phyloP scores from a whole-genome alignment of 2,329 filamentous ascomycete species.

The Aspergillus uvarum region DNA sequence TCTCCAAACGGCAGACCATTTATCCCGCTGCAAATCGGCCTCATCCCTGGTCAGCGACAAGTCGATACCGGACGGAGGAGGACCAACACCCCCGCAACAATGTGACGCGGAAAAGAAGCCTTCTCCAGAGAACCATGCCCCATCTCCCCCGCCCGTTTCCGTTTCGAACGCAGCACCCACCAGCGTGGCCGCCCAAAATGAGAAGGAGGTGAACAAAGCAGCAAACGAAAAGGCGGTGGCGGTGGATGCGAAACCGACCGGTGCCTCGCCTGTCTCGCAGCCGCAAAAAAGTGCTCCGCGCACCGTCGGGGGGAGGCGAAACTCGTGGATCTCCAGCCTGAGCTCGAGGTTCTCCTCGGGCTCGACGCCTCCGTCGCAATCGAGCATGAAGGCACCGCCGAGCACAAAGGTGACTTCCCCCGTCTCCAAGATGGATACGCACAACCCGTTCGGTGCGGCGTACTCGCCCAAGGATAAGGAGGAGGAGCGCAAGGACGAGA shows the following conservation, averaged over 20 bases:
- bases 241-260: constrained; percentile 24
- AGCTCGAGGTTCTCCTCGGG: constrained; percentile 83
- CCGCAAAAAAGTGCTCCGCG: constrained; percentile 27
- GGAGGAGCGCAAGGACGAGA: constrained; percentile 40
- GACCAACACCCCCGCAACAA: constrained; percentile 19
- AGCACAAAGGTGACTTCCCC: constrained; percentile 36
- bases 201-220: constrained; percentile 17
- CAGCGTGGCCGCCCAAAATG: constrained; percentile 20
- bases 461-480: constrained; percentile 45
- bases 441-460: constrained; percentile 48
- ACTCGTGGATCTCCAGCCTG: constrained; percentile 91
- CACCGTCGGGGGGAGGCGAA: constrained; percentile 55
- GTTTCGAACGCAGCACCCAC: constrained; percentile 8
- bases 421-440: constrained; percentile 34
- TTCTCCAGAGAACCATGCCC: constrained; percentile 24
- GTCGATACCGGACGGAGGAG: constrained; percentile 21
- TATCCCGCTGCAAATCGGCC: constrained; percentile 38
- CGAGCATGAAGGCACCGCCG: constrained; percentile 31
- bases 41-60: constrained; percentile 34
- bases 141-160: constrained; percentile 17
- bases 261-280: constrained; percentile 21
- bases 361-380: constrained; percentile 42
- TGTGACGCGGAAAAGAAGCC: constrained; percentile 24
- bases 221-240: constrained; percentile 20
- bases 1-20: constrained; percentile 26